Conservation (phyloP, 148 eudicot genomes). For the Vaccinium darrowii region DNA sequence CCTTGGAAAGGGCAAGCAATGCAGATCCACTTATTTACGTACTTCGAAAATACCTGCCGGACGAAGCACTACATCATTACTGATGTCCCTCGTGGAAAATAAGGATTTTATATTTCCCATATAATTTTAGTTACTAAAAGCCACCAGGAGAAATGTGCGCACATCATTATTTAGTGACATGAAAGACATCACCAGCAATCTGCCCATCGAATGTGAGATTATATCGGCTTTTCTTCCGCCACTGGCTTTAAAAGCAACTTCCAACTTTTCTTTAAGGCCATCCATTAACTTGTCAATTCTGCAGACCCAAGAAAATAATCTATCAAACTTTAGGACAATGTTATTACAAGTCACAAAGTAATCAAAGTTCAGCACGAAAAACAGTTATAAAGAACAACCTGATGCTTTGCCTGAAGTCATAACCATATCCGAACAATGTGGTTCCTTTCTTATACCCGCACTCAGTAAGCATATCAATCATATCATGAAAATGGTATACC, state of each 20-base stretch:
- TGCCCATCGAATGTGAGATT: slow-evolving; percentile 99
- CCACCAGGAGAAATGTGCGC: slow-evolving; percentile 27
- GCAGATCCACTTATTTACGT: slow-evolving; percentile 89
- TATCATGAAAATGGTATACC: slow-evolving; percentile 90
- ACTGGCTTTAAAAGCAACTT: slow-evolving; percentile 73
- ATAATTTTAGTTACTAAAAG: slow-evolving; percentile 2
- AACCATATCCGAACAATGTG: slow-evolving; percentile 91
- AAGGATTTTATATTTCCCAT: neutral
- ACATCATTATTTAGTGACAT: slow-evolving; percentile 75
- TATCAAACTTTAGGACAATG: neutral
- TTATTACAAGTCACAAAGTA: neutral
- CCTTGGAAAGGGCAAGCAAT: slow-evolving; percentile 99
- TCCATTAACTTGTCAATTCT: slow-evolving; percentile 77
- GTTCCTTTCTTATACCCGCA: slow-evolving; percentile 93
- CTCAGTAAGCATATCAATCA: slow-evolving; percentile 87
- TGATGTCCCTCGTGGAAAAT: slow-evolving; percentile 3
- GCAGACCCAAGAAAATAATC: slow-evolving; percentile 11
- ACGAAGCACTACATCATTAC: slow-evolving; percentile 12
- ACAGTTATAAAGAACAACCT: slow-evolving; percentile 49
- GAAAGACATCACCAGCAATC: slow-evolving; percentile 77
- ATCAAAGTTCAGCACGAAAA: neutral
- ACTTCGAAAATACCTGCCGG: slow-evolving; percentile 70
- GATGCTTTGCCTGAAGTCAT: slow-evolving; percentile 96
- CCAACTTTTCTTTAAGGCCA: slow-evolving; percentile 70
- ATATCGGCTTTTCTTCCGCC: slow-evolving; percentile 85